Evolutionary conservation across 768 basidiomycete species (phyloP), one percentile per base, ranked within the genome.

Genomic region (Termitomyces sp.): DNA sequence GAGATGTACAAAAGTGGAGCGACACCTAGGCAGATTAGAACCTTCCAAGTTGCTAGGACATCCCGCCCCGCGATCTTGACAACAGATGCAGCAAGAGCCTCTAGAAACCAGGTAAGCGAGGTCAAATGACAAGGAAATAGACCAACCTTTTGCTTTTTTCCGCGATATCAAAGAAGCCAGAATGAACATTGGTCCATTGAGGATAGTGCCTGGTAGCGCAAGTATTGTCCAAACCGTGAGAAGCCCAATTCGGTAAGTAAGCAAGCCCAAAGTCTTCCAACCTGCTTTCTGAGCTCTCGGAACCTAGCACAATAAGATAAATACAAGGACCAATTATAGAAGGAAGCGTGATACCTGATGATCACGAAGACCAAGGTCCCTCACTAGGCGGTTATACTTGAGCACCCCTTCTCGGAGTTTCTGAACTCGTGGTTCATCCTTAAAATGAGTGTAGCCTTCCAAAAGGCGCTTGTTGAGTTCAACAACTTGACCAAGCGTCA

Each of bases 1-100:
- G 90, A 72, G 4, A 81, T 70, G 75, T 96, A 98, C 38, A 98
- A 73, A 6, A 95, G 75, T 10, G 96, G 96, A 5, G 93, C 88
- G 42, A 91, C 77, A n/a, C 87, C 96, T 56, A 98, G 76, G 3
- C 93, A 94, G 56, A 98, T 93, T 32, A 98, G 80, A 35, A 98
- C 86, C 70, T 98, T 98, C 96, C 96, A 98, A 5, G 94, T 94
- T 0, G 93, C 94, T 18, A 98, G 77, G n/a, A 98, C 96, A 65
- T 98, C 96, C 42, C 92, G 83, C n/a, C 87, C 96, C 20, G 92
- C 92, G 53, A 98, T 85, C 74, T 98, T 98, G 69, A 98, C 96
- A 4, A 84, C 85, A 8, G 95, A 98, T 2, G 90, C 94, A 32
- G 96, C 96, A 58, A 98, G 86, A 6, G 96, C 96, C 82, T 94